phyloP scores from a whole-genome alignment of 2,329 filamentous ascomycete species.

The Teratosphaeria nubilosa region DNA sequence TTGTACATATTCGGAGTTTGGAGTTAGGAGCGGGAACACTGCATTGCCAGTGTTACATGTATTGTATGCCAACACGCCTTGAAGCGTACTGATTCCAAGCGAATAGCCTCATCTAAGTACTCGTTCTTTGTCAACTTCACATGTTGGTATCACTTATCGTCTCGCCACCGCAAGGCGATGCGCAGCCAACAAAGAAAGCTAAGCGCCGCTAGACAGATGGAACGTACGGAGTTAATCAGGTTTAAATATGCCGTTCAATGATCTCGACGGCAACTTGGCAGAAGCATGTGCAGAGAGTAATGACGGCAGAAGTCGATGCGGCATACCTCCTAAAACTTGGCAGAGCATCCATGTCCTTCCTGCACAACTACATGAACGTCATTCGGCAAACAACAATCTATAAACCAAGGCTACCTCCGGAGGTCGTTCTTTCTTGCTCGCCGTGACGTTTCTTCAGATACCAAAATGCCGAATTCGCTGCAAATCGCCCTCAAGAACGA shows the following conservation, averaged over 20 bases:
- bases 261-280: no score
- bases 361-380: background rate
- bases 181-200: no score
- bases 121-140: no score
- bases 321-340: background rate
- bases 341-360: background rate
- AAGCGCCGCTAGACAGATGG: no score
- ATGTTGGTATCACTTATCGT: no score
- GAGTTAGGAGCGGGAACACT: background rate
- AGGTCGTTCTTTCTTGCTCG: background rate
- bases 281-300: background rate
- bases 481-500: slow-evolving; percentile 27
- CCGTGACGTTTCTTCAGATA: background rate
- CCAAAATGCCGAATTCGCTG: slow-evolving; percentile 25
- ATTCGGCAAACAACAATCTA: background rate
- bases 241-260: no score
- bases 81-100: background rate
- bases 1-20: background rate
- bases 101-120: no score
- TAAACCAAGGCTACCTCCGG: background rate
- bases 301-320: background rate
- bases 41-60: background rate
- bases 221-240: no score
- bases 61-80: background rate
- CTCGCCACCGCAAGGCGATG: no score